Evolutionary conservation across 1,284 basidiomycete genomes (phyloP).

Genomic region (Cryptococcus deneoformans): DNA sequence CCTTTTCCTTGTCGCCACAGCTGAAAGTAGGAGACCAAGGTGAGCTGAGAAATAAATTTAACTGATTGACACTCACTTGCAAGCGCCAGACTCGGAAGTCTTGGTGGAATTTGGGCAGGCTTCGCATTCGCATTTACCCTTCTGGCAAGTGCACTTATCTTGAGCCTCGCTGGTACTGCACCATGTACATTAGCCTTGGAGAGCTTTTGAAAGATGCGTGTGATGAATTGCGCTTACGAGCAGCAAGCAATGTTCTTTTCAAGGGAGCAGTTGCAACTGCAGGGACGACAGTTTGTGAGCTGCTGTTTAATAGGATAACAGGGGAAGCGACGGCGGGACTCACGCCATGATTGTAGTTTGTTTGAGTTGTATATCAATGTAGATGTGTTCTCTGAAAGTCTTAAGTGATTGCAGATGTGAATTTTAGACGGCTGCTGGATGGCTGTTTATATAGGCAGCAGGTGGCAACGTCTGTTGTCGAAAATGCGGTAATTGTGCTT

Average conservation of each 20-base stretch:
- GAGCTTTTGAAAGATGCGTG: neutral
- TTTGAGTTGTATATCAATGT: no score
- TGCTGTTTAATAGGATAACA: no score
- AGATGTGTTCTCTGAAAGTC: no score
- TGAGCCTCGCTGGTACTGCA: neutral
- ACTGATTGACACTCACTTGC: constrained; percentile 8
- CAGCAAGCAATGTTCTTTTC: neutral
- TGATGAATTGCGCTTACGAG: neutral
- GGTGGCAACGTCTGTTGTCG: no score
- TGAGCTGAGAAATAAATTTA: neutral
- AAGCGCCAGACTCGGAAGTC: constrained; percentile 12
- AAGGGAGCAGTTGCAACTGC: neutral
- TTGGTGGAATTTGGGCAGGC: constrained; percentile 19
- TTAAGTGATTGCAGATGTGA: no score
- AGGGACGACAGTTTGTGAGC: neutral
- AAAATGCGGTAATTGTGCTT: no score
- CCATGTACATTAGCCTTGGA: neutral
- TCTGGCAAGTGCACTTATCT: constrained; percentile 16
- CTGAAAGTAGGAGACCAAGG: neutral
- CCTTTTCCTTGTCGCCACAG: constrained; percentile 6
- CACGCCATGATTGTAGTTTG: no score
- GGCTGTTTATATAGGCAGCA: no score
- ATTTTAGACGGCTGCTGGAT: no score
- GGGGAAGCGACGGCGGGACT: no score
- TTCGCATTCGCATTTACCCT: constrained; percentile 22